These are phyloP conservation scores for Backusella australiensis DNA, from an alignment of 192 early-diverging fungal species.

Conservation along the genomic window DNA sequence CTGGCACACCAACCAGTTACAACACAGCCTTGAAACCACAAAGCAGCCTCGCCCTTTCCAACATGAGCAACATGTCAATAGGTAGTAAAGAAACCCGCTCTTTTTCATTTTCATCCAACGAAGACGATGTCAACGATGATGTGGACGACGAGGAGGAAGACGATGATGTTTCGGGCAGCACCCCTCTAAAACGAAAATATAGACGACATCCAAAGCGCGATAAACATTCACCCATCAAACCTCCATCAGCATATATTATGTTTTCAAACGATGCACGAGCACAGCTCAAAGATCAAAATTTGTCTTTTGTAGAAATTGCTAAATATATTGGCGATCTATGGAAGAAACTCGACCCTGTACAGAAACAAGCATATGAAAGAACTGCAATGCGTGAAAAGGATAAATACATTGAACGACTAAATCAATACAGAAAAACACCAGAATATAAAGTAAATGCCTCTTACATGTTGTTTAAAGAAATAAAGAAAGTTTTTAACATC, in stretches of 20 bases:
- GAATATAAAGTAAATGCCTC: constrained; percentile 23
- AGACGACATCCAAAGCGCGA: constrained; percentile 44
- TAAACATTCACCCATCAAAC: constrained; percentile 41
- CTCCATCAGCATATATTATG: constrained; percentile 43
- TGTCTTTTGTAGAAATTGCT: constrained; percentile 37
- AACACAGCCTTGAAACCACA: background rate
- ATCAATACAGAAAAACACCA: constrained; percentile 25
- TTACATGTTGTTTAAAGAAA: background rate
- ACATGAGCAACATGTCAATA: background rate
- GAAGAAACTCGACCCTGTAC: constrained; percentile 29
- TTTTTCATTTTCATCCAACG: constrained; percentile 12
- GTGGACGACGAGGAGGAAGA: background rate
- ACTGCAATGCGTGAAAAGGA: constrained; percentile 33
- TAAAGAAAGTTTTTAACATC: background rate
- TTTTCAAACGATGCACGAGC: constrained; percentile 41
- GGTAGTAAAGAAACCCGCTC: background rate
- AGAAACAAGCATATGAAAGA: constrained; percentile 31
- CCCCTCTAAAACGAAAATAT: constrained; percentile 34
- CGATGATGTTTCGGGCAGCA: background rate
- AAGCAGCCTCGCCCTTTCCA: background rate
- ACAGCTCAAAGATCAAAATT: constrained; percentile 33
- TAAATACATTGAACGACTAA: constrained; percentile 26
- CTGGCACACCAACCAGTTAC: background rate
- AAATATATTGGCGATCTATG: constrained; percentile 43
- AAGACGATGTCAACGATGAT: background rate